phyloP scores from a whole-genome alignment of 2,329 filamentous ascomycete genomes.

The Xenoacremonium recifei region DNA sequence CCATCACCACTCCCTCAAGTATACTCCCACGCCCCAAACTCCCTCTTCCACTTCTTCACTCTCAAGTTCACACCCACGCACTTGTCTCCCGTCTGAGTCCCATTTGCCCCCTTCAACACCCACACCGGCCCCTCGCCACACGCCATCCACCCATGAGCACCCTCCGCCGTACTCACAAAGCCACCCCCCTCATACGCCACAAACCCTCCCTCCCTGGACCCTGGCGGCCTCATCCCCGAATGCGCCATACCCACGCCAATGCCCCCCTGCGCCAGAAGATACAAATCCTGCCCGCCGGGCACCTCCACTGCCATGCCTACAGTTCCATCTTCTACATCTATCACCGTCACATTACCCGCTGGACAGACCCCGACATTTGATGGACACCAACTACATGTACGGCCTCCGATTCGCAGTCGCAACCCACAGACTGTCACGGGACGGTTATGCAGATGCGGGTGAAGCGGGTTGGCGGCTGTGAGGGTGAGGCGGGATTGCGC shows the following conservation, averaged over 20 bases:
- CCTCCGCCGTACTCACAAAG: constrained; percentile 25
- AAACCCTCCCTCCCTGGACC: constrained; percentile 25
- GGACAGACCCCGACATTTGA: constrained; percentile 21
- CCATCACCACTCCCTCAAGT: not conserved
- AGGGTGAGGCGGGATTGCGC: constrained; percentile 22
- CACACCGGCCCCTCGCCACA: not conserved
- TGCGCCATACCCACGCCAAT: constrained; percentile 34
- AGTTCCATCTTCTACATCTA: constrained; percentile 13
- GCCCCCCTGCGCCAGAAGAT: constrained; percentile 26
- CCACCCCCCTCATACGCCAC: constrained; percentile 30
- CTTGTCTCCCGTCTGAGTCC: not conserved
- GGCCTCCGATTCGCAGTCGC: constrained; percentile 23
- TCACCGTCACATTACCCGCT: constrained; percentile 23
- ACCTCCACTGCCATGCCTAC: constrained; percentile 30
- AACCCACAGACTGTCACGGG: constrained; percentile 27
- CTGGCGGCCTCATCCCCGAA: constrained; percentile 27
- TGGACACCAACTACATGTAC: constrained; percentile 16
- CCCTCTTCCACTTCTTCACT: not conserved
- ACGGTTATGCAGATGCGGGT: constrained; percentile 24
- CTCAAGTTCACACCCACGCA: constrained; percentile 1
- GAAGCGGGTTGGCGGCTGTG: constrained; percentile 28
- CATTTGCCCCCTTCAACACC: not conserved
- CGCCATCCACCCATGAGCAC: not conserved
- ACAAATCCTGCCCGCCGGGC: constrained; percentile 32
- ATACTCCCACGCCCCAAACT: not conserved